Conservation (phyloP, 2,329 filamentous ascomycete species). For the Fusarium abutilonis region DNA sequence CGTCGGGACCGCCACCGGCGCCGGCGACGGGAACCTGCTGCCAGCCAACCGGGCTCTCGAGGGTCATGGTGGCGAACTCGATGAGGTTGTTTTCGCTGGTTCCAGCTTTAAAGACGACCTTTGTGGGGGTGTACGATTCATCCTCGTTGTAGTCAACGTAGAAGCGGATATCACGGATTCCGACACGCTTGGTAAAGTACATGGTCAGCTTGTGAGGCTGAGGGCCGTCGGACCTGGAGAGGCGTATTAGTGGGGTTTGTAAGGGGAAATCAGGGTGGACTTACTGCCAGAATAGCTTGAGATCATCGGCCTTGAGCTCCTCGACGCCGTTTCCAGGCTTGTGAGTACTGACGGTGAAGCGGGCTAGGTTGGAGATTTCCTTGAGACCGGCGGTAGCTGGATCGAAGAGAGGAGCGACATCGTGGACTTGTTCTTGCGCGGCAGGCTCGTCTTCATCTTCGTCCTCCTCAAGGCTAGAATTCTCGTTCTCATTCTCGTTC, state of each 20-base stretch:
- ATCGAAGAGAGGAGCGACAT: constrained; percentile 59
- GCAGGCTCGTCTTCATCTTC: constrained; percentile 34
- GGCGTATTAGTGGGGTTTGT: background rate
- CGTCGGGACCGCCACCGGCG: constrained; percentile 68
- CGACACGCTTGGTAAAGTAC: constrained; percentile 85
- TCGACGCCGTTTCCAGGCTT: constrained; percentile 84
- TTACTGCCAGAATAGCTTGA: constrained; percentile 81
- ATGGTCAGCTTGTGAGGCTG: constrained; percentile 85
- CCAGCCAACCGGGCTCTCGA: constrained; percentile 87
- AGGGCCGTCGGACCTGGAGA: constrained; percentile 76
- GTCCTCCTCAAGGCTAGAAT: constrained; percentile 46
- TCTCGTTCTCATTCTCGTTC: constrained; percentile 43
- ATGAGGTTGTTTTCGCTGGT: constrained; percentile 92
- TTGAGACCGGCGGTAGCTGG: constrained; percentile 69
- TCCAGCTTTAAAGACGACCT: constrained; percentile 87
- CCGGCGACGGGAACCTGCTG: constrained; percentile 77
- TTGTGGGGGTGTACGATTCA: constrained; percentile 95
- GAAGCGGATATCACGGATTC: constrained; percentile 80
- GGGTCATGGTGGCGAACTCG: constrained; percentile 82
- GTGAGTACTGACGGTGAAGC: constrained; percentile 82
- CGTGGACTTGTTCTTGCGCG: constrained; percentile 43
- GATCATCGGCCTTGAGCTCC: constrained; percentile 78
- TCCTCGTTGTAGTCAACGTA: constrained; percentile 92
- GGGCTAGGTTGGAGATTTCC: constrained; percentile 85
- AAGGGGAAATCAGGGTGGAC: constrained; percentile 42